phyloP scores from a whole-genome alignment of 768 basidiomycete genomes.

The Guyanaporus albipodus region DNA sequence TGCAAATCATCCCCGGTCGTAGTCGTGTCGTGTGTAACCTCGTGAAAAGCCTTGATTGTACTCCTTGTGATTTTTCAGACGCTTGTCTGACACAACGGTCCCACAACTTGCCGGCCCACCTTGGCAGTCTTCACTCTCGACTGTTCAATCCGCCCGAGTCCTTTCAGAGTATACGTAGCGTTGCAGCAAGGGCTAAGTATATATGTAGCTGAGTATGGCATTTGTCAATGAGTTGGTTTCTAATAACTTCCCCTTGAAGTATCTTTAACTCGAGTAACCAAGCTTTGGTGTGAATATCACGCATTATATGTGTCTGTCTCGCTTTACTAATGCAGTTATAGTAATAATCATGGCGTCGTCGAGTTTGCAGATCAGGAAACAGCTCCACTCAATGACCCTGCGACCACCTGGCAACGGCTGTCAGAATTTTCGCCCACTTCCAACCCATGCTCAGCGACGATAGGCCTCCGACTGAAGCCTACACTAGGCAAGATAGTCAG shows the following conservation, averaged over 20 bases:
- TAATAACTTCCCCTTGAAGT: too few species aligned
- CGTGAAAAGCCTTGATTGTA: slow-evolving; percentile 46
- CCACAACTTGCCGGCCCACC: slow-evolving; percentile 31
- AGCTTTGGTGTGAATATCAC: too few species aligned
- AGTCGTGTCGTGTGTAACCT: slow-evolving; percentile 50
- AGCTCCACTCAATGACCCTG: slow-evolving; percentile 13
- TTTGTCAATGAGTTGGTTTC: too few species aligned
- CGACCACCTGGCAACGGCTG: slow-evolving; percentile 12
- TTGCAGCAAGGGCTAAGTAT: too few species aligned
- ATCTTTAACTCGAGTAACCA: too few species aligned
- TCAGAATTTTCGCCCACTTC: slow-evolving; percentile 17
- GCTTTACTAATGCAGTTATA: too few species aligned
- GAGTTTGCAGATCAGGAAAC: slow-evolving; percentile 7
- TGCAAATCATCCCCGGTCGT: too few species aligned
- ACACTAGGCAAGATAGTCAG: slow-evolving; percentile 11
- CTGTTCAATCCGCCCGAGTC: slow-evolving; percentile 52
- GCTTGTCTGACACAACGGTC: too few species aligned
- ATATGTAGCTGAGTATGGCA: too few species aligned
- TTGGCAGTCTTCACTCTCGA: slow-evolving; percentile 48
- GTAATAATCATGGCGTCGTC: too few species aligned
- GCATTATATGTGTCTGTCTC: too few species aligned
- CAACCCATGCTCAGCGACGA: slow-evolving; percentile 19
- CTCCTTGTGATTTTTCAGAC: slow-evolving; percentile 49
- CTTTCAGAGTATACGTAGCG: slow-evolving; percentile 52
- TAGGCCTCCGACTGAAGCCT: neutral